Evolutionary conservation across 2,329 filamentous ascomycete genomes (phyloP), one percentile per base, ranked within the genome.

Genomic region (Aspergillus viridinutans): DNA sequence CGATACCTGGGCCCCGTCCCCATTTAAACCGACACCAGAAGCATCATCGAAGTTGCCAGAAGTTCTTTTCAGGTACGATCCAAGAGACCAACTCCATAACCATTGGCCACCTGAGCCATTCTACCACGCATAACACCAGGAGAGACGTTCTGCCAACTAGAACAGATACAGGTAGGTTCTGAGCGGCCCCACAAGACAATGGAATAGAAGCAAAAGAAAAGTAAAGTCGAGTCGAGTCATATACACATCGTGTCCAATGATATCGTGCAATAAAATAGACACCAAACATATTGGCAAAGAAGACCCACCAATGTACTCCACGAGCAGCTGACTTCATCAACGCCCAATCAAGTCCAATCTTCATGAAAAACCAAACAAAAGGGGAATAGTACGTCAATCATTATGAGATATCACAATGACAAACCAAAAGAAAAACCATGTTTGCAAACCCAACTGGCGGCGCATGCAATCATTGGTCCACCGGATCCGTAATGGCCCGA

Each of bases 341-440:
- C 4, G 38, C 35, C 29, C 50, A 52, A 40, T 52, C 29, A n/a
- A 4, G 10, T 23, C 14, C 9, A 23, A 52, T 21, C n/a, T 25
- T 4, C n/a, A 21, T 47, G 23, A 52, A 20, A 52, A 38, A 38
- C 29, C 20, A 38, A 14, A 52, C 50, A 25, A 40, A 9, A 21
- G 54, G 58, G 58, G 61, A 60, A 58, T 58, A 55, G 52, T 56
- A 54, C 54, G 57, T 58, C 47, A 58, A 53, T 51, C 40, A 55
- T 62, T 48, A 55, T 56, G 54, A 55, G 58, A 58, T 59, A 58
- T 54, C 54, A 54, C 35, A 54, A 52, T 20, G 28, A 45, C 21
- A 57, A 52, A 49, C 28, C 40, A 54, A 54, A 32, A 54, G 48
- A 56, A 47, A 50, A 38, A 43, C n/a, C 47, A 47, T 52, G 47